phyloP scores from a whole-genome alignment of 371 early-diverging fungal species.

The Actinomortierella ambigua region DNA sequence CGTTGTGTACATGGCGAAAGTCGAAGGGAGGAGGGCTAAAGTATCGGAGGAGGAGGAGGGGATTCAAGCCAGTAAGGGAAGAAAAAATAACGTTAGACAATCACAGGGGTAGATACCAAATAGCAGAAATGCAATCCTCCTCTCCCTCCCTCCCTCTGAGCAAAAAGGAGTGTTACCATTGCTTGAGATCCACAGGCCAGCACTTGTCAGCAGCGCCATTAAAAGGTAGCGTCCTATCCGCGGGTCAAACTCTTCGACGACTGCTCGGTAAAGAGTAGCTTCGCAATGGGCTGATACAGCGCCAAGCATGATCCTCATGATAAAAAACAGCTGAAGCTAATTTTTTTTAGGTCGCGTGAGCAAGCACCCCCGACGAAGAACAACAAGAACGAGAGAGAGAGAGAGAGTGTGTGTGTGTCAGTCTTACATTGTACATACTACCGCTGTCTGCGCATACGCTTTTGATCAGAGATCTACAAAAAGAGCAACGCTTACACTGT shows the following conservation, averaged over 20 bases:
- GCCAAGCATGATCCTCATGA: constrained; percentile 69
- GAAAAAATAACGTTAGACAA: neutral
- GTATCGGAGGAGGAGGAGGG: too few species aligned
- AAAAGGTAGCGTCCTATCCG: constrained; percentile 73
- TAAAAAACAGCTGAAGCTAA: constrained; percentile 80
- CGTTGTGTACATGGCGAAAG: constrained; percentile 89
- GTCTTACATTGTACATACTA: too few species aligned
- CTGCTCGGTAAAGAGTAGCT: constrained; percentile 69
- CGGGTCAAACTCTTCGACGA: constrained; percentile 67
- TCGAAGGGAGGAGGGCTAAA: constrained; percentile 89
- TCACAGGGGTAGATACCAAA: too few species aligned
- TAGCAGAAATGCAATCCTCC: neutral
- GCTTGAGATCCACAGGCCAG: constrained; percentile 89
- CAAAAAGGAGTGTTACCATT: constrained; percentile 54
- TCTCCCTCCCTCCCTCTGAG: neutral
- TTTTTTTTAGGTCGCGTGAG: too few species aligned
- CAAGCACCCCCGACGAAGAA: too few species aligned
- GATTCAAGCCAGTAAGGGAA: neutral
- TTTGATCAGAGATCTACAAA: too few species aligned
- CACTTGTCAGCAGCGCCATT: constrained; percentile 65
- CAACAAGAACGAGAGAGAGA: neutral
- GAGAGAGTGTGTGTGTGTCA: too few species aligned
- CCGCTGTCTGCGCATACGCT: too few species aligned
- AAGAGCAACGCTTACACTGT: constrained; percentile 51
- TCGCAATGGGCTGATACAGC: constrained; percentile 73